Evolutionary conservation across 2,329 filamentous ascomycete species (phyloP).

Genomic region (Scytalidium lignicola): DNA sequence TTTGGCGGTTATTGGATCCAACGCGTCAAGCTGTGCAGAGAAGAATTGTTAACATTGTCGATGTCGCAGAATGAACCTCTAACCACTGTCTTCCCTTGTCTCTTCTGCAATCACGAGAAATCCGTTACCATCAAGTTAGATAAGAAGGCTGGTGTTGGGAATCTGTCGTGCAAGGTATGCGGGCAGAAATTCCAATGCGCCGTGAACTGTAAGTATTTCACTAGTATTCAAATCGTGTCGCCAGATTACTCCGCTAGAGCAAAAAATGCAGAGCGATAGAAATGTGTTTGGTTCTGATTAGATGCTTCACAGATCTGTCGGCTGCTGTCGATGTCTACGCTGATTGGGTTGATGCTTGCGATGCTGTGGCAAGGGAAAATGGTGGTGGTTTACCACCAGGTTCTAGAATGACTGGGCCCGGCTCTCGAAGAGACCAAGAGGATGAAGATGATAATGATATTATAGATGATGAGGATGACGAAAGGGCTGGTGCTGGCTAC

Average conservation of each 20-base stretch:
- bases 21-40: conserved; percentile 1
- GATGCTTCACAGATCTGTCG: conserved; percentile 64
- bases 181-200: conserved; percentile 89
- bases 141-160: conserved; percentile 83
- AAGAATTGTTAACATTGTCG: conserved; percentile 3
- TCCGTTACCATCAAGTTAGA: conserved; percentile 88
- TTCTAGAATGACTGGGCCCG: conserved; percentile 7
- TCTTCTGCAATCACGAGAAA: conserved; percentile 98
- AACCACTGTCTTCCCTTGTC: conserved; percentile 83
- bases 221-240: too few relatives aligned
- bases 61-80: conserved; percentile 59
- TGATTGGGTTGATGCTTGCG: conserved; percentile 96
- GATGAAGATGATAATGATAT: conserved; percentile 29
- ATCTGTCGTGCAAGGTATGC: conserved; percentile 86
- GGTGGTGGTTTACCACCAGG: conserved; percentile 18
- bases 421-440: conserved; percentile 22
- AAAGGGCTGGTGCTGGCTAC: conserved; percentile 44
- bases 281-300: neutral
- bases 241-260: too few relatives aligned
- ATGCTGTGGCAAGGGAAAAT: conserved; percentile 62
- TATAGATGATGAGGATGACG: conserved; percentile 40
- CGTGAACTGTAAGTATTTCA: conserved; percentile 70
- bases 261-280: too few relatives aligned
- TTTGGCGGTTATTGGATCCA: neutral
- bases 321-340: conserved; percentile 93